Percentiles rank a stretch among this genome's conserved stretches.
These are phyloP conservation scores for Handroanthus guayacan DNA, from an alignment of 257 asterid species.

Conservation along the genomic window DNA sequence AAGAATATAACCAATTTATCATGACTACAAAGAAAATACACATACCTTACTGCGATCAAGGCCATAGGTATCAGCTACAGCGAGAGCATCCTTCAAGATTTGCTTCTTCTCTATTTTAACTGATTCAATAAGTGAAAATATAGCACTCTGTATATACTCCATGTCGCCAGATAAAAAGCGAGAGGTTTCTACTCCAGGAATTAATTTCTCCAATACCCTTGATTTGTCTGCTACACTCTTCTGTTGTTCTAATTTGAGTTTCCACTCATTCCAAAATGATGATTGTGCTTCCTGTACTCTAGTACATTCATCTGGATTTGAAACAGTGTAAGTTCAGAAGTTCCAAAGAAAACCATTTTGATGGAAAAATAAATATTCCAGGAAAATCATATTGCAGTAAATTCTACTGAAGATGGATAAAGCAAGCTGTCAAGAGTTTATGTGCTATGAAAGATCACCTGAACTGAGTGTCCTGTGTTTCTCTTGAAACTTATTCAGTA, in stretches of 20 bases:
- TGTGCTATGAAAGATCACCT: conserved; percentile 57
- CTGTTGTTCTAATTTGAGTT: conserved; percentile 89
- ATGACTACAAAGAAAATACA: conserved; percentile 22
- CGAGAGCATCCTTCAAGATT: conserved; percentile 65
- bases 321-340: conserved; percentile 30
- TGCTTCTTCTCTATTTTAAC: conserved; percentile 76
- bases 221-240: conserved; percentile 82
- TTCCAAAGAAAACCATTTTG: conserved; percentile 20
- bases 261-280: conserved; percentile 98
- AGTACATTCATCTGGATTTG: conserved; percentile 72
- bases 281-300: conserved; percentile 85
- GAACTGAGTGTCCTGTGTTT: conserved; percentile 65
- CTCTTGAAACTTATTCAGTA: conserved; percentile 70
- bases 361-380: conserved; percentile 11
- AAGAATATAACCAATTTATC: conserved; percentile 14
- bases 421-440: conserved; percentile 28
- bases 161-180: conserved; percentile 85
- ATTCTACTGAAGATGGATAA: conserved; percentile 26
- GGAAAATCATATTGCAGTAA: conserved; percentile 18
- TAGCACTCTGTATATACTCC: conserved; percentile 70
- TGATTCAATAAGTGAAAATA: conserved; percentile 79
- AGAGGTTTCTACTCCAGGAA: conserved; percentile 90
- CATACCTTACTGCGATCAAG: conserved; percentile 77
- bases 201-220: conserved; percentile 83
- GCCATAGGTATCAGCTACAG: conserved; percentile 72